Base-by-base conservation (phyloP, 192 early-diverging fungal species). In the Spizellomyces punctatus region DNA sequence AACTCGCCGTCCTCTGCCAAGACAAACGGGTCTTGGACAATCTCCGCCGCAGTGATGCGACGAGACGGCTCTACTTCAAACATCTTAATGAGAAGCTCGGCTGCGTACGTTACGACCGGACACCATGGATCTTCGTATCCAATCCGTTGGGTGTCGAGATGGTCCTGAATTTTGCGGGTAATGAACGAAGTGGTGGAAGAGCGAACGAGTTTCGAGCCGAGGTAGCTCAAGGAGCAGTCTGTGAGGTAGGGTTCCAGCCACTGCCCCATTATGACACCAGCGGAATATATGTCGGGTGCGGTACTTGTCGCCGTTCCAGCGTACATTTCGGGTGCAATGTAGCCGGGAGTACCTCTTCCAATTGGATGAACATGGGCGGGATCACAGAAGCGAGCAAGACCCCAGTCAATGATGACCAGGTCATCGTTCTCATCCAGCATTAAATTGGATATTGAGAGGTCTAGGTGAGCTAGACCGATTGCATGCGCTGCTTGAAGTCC, bases 331-430 rank as follows among this genome's bases (percentile, higher is more conserved):
- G 77, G 77, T 2, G 91, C 89, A 64, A 93, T 84, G 80, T 90
- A 93, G 5, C 91, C 91, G 43, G 82, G 81, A 6, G 91, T 93
- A 2, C 91, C 91, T 36, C 91, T 83, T 55, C 88, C 87, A 6
- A 85, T 79, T 45, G 87, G 85, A 49, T 69, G 60, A 10, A 77
- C 41, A 14, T 55, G 10, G 5, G 22, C 12, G 19, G 57, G 50
- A 19, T 21, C 66, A n/a, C 69, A 72, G 45, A 81, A 73, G 27
- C 88, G 85, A 6, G 91, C 88, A 17, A 93, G 80, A 6, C 91
- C 91, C 79, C 90, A 91, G 72, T 93, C 91, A 27, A 93, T 93
- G 56, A 93, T 78, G 64, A 88, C 82, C 12, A 91, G 69, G 60
- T 82, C 71, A 52, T 44, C 42, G 6, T 22, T 44, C 10, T 65